Conservation (phyloP, 139 green algal genomes). For the Closterium sp. region DNA sequence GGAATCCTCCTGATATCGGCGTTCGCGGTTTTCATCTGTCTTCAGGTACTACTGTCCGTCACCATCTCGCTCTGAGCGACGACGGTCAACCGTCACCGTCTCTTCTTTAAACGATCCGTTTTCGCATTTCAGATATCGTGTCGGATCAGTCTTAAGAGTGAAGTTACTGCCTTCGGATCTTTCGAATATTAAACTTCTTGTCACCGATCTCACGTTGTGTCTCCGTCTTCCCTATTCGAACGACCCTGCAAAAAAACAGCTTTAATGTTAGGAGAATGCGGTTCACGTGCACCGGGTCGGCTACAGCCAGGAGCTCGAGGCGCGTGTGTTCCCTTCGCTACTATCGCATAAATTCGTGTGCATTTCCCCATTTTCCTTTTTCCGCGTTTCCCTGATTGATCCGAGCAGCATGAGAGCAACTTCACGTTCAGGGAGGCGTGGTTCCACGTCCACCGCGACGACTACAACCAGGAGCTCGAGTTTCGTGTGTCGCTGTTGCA, state of each 20-base stretch:
- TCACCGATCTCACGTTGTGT: neutral
- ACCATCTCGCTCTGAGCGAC: neutral
- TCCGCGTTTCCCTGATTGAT: neutral
- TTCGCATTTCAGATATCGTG: neutral
- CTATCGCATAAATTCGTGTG: no score
- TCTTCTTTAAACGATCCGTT: neutral
- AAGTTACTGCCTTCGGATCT: neutral
- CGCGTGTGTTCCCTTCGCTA: neutral
- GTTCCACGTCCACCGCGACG: conserved; percentile 5
- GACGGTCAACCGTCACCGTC: no score
- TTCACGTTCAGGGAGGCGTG: conserved; percentile 34
- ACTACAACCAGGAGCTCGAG: neutral
- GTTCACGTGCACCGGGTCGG: conserved; percentile 2
- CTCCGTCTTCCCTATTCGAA: neutral
- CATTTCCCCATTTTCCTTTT: neutral
- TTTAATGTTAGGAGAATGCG: conserved; percentile 25
- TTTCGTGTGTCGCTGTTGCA: no score
- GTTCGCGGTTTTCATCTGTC: conserved; percentile 43
- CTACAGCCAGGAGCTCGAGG: neutral
- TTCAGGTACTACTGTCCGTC: conserved; percentile 21
- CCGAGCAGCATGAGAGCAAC: neutral
- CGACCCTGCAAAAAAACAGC: conserved; percentile 24
- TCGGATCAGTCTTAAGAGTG: neutral
- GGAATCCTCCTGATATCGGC: conserved; percentile 32
- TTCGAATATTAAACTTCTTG: neutral